Conservation (phyloP, 768 basidiomycete genomes). For the Mrakia gelida region DNA sequence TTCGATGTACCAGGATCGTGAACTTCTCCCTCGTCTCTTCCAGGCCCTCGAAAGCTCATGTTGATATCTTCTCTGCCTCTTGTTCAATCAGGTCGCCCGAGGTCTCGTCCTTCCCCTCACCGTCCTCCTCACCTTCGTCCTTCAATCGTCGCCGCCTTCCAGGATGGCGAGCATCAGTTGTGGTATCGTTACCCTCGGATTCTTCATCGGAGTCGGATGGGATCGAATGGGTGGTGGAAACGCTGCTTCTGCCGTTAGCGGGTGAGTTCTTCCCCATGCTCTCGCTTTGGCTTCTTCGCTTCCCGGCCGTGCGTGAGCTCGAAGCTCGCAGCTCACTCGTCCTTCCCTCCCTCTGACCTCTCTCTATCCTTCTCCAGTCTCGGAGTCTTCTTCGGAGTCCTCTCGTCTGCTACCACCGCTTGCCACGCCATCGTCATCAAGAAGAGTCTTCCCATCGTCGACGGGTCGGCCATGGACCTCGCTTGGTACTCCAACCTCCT, state of each 20-base stretch:
- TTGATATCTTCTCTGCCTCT: background rate
- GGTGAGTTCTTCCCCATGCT: background rate
- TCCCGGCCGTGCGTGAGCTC: too few relatives aligned
- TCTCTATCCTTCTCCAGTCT: conserved; percentile 40
- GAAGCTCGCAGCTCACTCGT: background rate
- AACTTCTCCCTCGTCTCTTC: background rate
- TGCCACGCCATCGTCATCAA: conserved; percentile 93
- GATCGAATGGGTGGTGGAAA: conserved; percentile 14
- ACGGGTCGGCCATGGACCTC: conserved; percentile 75
- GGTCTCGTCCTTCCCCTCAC: conserved; percentile 92
- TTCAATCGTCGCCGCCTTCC: conserved; percentile 65
- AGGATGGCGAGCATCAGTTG: conserved; percentile 68
- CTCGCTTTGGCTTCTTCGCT: background rate
- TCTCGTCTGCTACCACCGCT: conserved; percentile 80
- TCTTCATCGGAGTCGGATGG: conserved; percentile 67
- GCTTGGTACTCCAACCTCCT: conserved; percentile 90
- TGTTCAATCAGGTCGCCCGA: conserved; percentile 69
- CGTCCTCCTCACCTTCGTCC: conserved; percentile 75
- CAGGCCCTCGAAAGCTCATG: too few relatives aligned
- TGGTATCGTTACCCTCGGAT: conserved; percentile 78
- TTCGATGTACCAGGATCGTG: conserved; percentile 61
- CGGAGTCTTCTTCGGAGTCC: conserved; percentile 75
- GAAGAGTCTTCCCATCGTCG: conserved; percentile 65
- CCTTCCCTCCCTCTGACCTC: background rate
- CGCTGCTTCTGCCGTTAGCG: background rate